phyloP scores from a whole-genome alignment of 805 yeast species.

The Sugiyamaella qingdaonensis region DNA sequence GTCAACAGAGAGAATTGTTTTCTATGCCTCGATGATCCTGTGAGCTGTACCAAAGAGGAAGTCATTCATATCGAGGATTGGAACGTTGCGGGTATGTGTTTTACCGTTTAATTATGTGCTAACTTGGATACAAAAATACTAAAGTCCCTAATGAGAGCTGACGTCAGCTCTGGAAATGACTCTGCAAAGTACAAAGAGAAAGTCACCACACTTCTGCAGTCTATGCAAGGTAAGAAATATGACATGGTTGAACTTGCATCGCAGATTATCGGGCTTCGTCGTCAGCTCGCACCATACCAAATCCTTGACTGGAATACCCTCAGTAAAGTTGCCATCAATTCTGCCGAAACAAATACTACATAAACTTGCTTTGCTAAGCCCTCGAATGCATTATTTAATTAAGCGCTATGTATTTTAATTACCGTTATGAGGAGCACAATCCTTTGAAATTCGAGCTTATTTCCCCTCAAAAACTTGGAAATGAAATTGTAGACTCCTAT shows the following conservation, averaged over 20 bases:
- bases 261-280: conserved; percentile 2
- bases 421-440: too few species aligned
- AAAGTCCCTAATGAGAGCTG: not conserved
- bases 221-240: not conserved
- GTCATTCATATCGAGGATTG: conserved; percentile 20
- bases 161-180: not conserved
- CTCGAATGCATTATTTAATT: too few species aligned
- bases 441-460: too few species aligned
- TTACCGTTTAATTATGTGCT: not conserved
- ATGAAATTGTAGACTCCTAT: not conserved
- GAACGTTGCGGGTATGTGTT: conserved; percentile 15
- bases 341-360: too few species aligned
- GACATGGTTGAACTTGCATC: conserved; percentile 11
- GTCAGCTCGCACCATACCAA: not conserved
- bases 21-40: not conserved
- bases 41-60: not conserved
- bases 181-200: conserved; percentile 6
- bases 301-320: conserved; percentile 5
- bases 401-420: too few species aligned
- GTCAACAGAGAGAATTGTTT: not conserved
- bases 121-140: not conserved
- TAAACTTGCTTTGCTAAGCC: too few species aligned
- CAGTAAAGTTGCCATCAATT: not conserved
- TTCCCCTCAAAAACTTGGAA: too few species aligned
- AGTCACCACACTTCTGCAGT: conserved; percentile 7